Evolutionary conservation across 148 eudicot genomes (phyloP).

Genomic region (Rhododendron williamsianum): DNA sequence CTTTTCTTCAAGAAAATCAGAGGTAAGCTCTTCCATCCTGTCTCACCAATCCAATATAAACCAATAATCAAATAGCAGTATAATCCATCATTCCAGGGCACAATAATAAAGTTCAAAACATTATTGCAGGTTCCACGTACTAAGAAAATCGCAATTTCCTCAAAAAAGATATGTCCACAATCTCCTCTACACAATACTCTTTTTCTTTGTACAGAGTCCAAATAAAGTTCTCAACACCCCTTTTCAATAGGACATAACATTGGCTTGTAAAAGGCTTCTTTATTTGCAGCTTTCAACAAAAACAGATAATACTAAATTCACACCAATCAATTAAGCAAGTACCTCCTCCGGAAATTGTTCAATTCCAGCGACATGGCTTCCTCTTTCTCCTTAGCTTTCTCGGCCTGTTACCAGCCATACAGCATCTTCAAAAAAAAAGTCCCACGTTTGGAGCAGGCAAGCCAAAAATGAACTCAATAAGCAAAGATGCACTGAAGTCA

Average conservation of each 20-base stretch:
- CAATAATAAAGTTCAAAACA: neutral
- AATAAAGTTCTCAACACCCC: neutral
- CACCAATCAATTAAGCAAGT: slow-evolving; percentile 3
- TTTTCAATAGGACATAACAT: neutral
- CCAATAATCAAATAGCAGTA: slow-evolving; percentile 7
- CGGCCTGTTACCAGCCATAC: slow-evolving; percentile 56
- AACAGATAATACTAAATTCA: neutral
- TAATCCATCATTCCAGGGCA: neutral
- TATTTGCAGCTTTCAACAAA: neutral
- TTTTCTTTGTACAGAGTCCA: neutral
- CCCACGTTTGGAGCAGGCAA: neutral
- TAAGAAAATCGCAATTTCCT: neutral
- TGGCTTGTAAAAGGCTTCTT: neutral
- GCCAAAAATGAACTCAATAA: neutral
- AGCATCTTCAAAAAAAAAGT: slow-evolving; percentile 15
- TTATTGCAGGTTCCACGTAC: neutral
- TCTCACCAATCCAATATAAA: slow-evolving; percentile 19
- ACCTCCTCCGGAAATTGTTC: slow-evolving; percentile 53
- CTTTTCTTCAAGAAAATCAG: slow-evolving; percentile 43
- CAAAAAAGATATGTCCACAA: neutral
- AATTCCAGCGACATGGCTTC: slow-evolving; percentile 59
- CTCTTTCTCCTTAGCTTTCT: slow-evolving; percentile 81
- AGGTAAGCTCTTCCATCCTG: slow-evolving; percentile 74
- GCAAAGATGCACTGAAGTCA: neutral
- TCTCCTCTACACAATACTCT: neutral